Evolutionary conservation across 2,329 filamentous ascomycete genomes (phyloP).

Genomic region (Salinomyces thailandicus): DNA sequence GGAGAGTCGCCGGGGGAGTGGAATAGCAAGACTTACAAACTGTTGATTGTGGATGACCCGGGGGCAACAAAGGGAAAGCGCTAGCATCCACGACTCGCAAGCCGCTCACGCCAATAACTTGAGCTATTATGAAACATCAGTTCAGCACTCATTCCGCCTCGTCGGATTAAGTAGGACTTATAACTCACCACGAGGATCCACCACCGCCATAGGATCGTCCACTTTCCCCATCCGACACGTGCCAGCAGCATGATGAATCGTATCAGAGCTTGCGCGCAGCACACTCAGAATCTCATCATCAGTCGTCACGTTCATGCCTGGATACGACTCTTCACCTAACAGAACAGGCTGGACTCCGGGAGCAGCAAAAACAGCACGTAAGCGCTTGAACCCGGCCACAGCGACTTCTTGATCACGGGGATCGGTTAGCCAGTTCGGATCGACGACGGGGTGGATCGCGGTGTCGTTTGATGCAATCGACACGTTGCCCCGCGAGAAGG

Average conservation of each 20-base stretch:
- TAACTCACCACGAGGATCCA: constrained; percentile 5
- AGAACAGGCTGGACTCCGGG: constrained; percentile 1
- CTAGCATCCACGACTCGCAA: constrained; percentile 18
- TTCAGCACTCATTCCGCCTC: too few species aligned
- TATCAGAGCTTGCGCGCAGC: constrained; percentile 3
- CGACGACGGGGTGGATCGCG: neutral
- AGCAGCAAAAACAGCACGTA: constrained; percentile 2
- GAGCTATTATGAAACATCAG: constrained; percentile 5
- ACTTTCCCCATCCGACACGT: constrained; percentile 9
- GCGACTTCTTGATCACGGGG: constrained; percentile 31
- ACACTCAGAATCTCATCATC: constrained; percentile 7
- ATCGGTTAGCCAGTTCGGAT: constrained; percentile 19
- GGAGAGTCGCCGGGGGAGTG: too few species aligned
- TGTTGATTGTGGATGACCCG: constrained; percentile 18
- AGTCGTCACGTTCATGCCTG: constrained; percentile 5
- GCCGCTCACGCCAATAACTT: constrained; percentile 13
- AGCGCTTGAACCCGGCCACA: constrained; percentile 3
- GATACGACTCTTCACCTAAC: constrained; percentile 4
- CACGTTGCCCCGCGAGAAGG: constrained; percentile 6
- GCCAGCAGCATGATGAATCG: constrained; percentile 11
- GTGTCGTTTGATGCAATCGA: constrained; percentile 1
- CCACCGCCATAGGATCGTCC: constrained; percentile 6
- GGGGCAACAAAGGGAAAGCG: constrained; percentile 14
- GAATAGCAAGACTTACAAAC: too few species aligned
- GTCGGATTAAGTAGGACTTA: too few species aligned